These are phyloP conservation scores for Neodidymelliopsis sp. DNA, from an alignment of 2,329 filamentous ascomycete genomes.

Conservation along the genomic window DNA sequence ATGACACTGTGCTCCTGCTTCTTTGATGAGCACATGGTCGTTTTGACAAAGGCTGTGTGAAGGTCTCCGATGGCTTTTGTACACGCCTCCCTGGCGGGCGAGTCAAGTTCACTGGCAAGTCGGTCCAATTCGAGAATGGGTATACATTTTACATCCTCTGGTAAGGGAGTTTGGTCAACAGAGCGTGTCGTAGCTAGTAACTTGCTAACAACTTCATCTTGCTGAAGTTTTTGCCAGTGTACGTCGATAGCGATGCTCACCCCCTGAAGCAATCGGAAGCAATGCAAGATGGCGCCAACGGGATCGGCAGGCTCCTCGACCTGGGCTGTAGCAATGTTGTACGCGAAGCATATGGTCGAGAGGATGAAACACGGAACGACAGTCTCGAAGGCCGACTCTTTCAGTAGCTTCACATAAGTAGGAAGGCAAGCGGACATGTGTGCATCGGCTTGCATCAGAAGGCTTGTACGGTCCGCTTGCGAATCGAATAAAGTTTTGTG, in stretches of 20 bases:
- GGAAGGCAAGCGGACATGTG: conserved; percentile 37
- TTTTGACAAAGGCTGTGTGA: conserved; percentile 20
- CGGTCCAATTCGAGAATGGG: conserved; percentile 7
- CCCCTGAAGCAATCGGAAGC: conserved; percentile 40
- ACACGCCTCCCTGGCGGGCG: conserved; percentile 30
- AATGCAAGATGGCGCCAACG: conserved; percentile 36
- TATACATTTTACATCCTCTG: conserved; percentile 5
- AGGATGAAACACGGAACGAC: conserved; percentile 40
- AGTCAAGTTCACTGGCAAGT: conserved; percentile 15
- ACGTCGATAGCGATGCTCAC: conserved; percentile 33
- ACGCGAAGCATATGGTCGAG: conserved; percentile 34
- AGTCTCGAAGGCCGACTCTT: conserved; percentile 26
- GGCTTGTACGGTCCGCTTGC: conserved; percentile 23
- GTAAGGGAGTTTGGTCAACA: background rate
- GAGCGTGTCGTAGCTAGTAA: background rate
- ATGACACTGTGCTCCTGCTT: conserved; percentile 8
- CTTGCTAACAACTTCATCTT: background rate
- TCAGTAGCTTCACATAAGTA: conserved; percentile 32
- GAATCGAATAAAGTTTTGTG: conserved; percentile 35
- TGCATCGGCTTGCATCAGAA: conserved; percentile 36
- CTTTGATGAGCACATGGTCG: conserved; percentile 1
- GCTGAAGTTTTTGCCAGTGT: conserved; percentile 25
- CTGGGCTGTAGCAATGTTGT: conserved; percentile 39
- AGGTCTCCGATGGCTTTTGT: conserved; percentile 34
- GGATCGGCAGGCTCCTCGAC: conserved; percentile 38